Conservation (phyloP, 257 asterid species). For the Thymus quinquecostatus region DNA sequence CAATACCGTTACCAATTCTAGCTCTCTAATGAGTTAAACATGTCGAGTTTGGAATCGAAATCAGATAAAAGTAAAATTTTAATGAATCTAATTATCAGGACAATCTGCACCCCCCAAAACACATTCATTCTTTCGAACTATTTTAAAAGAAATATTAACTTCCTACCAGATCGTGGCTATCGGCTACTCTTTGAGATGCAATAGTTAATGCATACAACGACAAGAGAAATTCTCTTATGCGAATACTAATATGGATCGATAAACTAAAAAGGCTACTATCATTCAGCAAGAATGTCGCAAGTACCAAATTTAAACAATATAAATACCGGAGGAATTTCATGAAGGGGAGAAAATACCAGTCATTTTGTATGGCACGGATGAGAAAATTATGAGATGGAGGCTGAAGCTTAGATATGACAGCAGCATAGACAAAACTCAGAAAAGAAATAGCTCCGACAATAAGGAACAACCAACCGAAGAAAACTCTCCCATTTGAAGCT, state of each 20-base stretch:
- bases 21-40: background rate
- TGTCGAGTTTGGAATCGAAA: background rate
- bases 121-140: background rate
- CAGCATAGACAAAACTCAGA: constrained; percentile 48
- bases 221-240: background rate
- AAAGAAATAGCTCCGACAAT: constrained; percentile 48
- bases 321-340: background rate
- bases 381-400: constrained; percentile 52
- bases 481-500: constrained; percentile 40
- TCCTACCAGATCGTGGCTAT: background rate
- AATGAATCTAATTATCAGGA: background rate
- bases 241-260: background rate
- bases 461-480: constrained; percentile 60
- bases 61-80: too few species aligned
- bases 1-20: constrained; percentile 3
- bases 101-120: background rate
- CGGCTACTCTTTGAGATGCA: background rate
- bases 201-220: background rate
- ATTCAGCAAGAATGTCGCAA: background rate
- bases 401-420: constrained; percentile 60
- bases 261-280: constrained; percentile 4
- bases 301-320: background rate
- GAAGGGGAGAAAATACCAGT: constrained; percentile 45
- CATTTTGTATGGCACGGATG: constrained; percentile 59
- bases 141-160: background rate